These are phyloP conservation scores for Brachypodium distachyon DNA, from an alignment of 202 grass and related monocot genomes.

Conservation along the genomic window DNA sequence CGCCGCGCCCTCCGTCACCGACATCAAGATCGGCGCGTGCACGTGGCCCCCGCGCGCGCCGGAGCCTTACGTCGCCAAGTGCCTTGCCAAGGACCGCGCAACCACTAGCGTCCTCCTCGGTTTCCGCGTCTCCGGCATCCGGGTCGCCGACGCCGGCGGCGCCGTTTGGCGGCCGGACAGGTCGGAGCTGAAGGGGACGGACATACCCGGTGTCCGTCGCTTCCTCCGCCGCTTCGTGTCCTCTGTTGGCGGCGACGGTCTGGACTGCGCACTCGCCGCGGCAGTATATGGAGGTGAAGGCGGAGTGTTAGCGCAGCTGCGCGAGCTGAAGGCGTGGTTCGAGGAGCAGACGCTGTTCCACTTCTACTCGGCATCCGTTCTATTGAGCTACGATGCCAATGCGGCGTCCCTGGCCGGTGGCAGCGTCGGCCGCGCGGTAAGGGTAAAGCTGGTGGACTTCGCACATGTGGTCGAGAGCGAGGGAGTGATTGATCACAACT, in stretches of 20 bases:
- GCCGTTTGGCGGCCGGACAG: conserved; percentile 43
- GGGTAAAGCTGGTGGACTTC: conserved; percentile 81
- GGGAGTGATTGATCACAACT: conserved; percentile 86
- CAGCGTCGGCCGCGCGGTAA: conserved; percentile 21
- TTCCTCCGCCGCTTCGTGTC: conserved; percentile 61
- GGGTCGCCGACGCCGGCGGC: conserved; percentile 14
- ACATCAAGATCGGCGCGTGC: conserved; percentile 83
- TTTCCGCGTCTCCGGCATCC: conserved; percentile 60
- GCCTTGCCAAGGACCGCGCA: conserved; percentile 58
- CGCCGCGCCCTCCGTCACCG: conserved; percentile 41
- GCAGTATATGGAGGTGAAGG: conserved; percentile 56
- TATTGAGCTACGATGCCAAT: conserved; percentile 60
- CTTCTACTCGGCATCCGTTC: conserved; percentile 74
- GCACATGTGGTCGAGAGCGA: conserved; percentile 65
- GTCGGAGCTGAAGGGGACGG: conserved; percentile 30
- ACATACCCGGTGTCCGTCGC: conserved; percentile 39
- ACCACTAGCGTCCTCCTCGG: conserved; percentile 54
- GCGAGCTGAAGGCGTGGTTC: conserved; percentile 86
- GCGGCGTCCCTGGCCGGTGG: neutral
- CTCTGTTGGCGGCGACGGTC: neutral
- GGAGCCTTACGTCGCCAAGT: conserved; percentile 57
- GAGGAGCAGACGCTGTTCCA: conserved; percentile 88
- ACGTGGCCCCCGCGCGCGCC: conserved; percentile 47
- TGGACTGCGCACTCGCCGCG: conserved; percentile 46
- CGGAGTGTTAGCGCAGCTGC: conserved; percentile 61